Evolutionary conservation across 176 grass and related monocot genomes (phyloP).

Genomic region (Oryza glumipatula): DNA sequence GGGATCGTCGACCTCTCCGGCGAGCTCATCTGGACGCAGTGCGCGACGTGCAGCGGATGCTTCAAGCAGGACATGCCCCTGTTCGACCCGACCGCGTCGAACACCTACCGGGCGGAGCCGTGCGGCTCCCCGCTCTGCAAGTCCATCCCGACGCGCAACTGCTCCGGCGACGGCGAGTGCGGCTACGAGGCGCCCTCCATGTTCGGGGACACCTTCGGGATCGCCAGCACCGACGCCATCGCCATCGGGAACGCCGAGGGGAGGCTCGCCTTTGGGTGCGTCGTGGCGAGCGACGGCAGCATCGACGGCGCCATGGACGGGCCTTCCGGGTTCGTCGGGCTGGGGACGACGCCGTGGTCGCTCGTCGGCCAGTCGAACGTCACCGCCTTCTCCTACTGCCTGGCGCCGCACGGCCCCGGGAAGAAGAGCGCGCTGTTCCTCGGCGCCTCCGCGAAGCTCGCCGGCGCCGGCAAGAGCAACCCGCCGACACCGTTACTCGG

Average conservation of each 20-base stretch:
- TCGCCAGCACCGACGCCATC: neutral
- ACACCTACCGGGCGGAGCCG: neutral
- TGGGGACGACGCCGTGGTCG: neutral
- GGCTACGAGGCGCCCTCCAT: neutral
- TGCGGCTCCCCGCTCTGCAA: neutral
- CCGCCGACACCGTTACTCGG: neutral
- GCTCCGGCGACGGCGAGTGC: neutral
- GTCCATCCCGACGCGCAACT: neutral
- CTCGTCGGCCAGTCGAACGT: neutral
- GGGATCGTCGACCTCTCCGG: neutral
- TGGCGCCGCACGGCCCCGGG: neutral
- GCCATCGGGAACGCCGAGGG: neutral
- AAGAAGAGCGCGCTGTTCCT: neutral
- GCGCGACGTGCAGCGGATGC: neutral
- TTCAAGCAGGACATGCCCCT: neutral
- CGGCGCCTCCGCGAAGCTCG: neutral
- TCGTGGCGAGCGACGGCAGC: neutral
- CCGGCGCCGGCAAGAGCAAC: neutral
- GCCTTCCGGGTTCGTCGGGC: neutral
- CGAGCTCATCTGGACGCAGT: neutral
- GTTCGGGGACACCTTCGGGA: neutral
- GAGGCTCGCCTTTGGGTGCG: neutral
- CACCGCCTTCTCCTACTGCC: neutral
- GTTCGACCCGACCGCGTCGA: too few relatives aligned
- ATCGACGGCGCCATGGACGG: neutral